A percentile compares a stretch with the other conserved stretches of the same genome.
These are phyloP conservation scores for Colletotrichum somersetense DNA, from an alignment of 2,329 filamentous ascomycete genomes.

Conservation along the genomic window DNA sequence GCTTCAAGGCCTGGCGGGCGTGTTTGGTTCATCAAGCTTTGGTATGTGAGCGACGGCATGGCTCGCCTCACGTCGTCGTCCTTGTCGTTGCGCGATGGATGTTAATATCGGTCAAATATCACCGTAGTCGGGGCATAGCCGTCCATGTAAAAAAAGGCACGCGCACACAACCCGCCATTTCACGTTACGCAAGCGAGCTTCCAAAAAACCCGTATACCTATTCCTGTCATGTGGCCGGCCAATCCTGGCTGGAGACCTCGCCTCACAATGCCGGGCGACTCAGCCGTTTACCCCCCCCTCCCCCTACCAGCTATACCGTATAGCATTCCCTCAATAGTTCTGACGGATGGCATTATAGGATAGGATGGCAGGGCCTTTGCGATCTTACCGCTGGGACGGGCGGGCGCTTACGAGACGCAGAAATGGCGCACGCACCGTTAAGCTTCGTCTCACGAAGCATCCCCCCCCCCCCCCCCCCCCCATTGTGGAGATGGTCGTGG, in stretches of 20 bases:
- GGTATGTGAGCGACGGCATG: neutral
- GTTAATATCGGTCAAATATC: neutral
- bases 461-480: neutral
- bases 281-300: neutral
- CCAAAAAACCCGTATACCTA: slow-evolving; percentile 5
- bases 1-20: neutral
- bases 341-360: slow-evolving; percentile 7
- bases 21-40: slow-evolving; percentile 1
- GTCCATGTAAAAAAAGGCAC: neutral
- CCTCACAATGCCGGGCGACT: slow-evolving; percentile 7
- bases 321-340: neutral
- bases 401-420: slow-evolving; percentile 1
- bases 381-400: neutral
- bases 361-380: slow-evolving; percentile 9
- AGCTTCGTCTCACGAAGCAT: neutral
- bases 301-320: neutral
- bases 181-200: slow-evolving; percentile 1
- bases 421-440: slow-evolving; percentile 7
- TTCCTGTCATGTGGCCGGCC: neutral
- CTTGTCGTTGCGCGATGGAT: neutral
- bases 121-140: neutral
- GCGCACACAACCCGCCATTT: neutral
- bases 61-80: slow-evolving; percentile 2
- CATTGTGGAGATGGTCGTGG: slow-evolving; percentile 3
- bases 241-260: slow-evolving; percentile 9